Evolutionary conservation across 2,329 filamentous ascomycete species (phyloP), one percentile per base, ranked within the genome.

Genomic region (Niveomyces coronatus): DNA sequence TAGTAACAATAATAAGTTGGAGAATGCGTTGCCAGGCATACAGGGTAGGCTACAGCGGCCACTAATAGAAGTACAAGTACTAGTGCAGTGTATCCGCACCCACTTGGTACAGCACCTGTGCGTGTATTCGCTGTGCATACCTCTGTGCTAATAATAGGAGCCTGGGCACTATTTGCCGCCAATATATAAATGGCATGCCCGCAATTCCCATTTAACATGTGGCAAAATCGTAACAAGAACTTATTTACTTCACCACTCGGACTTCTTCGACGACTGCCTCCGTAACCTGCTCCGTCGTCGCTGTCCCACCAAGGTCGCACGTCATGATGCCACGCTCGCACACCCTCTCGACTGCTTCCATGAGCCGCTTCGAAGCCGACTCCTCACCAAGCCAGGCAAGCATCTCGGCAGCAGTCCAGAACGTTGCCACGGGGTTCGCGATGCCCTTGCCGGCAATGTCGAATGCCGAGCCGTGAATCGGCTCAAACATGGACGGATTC

Each of bases 341-440:
- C 0, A 76, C 70, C 4, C 55, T 60, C 50, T 76, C 70, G 0
- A 76, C 68, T 7, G 61, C 63, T 4, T 66, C 60, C 57, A 77
- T 65, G 37, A 76, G 48, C 17, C 58, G 57, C 5, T 61, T 56
- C 0, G 66, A 64, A 0, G 71, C 72, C 1, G 68, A 60, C 16
- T 67, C 61, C 47, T 76, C 67, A 0, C 72, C 71, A 0, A 77
- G 55, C 72, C 72, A 76, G 9, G 56, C 58, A 19, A 77, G 49
- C 72, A 76, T 75, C 51, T 76, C 72, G 1, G 64, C 63, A 2
- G 68, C 71, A 1, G 68, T 72, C 71, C 73, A 77, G 51, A 77
- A 73, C 0, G 72, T 74, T 1, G 63, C 72, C 0, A 76, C 70
- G 0, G 72, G 72, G 43, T 76, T 76, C 1, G 70, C 69, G 15